Evolutionary conservation across 164 flowering plant genomes (phyloP), one percentile per base, ranked within the genome.

Genomic region (Litsea cubeba): DNA sequence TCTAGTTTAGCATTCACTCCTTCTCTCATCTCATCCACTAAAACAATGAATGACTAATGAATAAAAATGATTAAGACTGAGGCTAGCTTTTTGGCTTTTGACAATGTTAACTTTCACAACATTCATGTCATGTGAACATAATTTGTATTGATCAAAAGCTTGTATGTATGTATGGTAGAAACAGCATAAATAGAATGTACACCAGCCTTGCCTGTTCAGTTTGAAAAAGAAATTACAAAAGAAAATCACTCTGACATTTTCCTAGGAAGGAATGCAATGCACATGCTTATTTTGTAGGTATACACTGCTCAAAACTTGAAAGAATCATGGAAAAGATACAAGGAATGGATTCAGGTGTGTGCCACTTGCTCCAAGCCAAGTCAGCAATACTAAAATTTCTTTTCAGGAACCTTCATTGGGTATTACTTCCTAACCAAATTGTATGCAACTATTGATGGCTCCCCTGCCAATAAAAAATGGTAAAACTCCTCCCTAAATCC

Each of bases 241-340:
- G 46, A 40, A 11, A 40, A 40, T 28, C 10, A 40, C 46, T 40
- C 8, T 2, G 46, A 40, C 46, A 40, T 40, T 40, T 40, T 40
- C 46, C 46, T 8, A 40, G 11, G 46, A 40, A 40, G n/a, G 30
- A 30, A 22, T 26, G 7, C 11, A 66, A 17, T 3, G 18, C 60
- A 3, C 35, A 66, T 32, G 54, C 54, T 68, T 68, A 28, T n/a
- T 46, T 17, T 70, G 72, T 70, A 20, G 12, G 72, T 25, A 50
- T 50, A 70, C 50, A 51, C 30, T 70, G 62, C 22, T 8, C 62
- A 70, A 51, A 24, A 35, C 51, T 50, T 28, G 11, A 70, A 70
- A 70, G 40, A 70, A 70, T 51, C 2, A 51, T 0, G 25, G 14
- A 5, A 66, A 66, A 63, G 18, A 17, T 28, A 66, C 28, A 8